These are phyloP conservation scores for Globisporangium irregulare DNA, from an alignment of 352 stramenopile genomes.

Conservation along the genomic window DNA sequence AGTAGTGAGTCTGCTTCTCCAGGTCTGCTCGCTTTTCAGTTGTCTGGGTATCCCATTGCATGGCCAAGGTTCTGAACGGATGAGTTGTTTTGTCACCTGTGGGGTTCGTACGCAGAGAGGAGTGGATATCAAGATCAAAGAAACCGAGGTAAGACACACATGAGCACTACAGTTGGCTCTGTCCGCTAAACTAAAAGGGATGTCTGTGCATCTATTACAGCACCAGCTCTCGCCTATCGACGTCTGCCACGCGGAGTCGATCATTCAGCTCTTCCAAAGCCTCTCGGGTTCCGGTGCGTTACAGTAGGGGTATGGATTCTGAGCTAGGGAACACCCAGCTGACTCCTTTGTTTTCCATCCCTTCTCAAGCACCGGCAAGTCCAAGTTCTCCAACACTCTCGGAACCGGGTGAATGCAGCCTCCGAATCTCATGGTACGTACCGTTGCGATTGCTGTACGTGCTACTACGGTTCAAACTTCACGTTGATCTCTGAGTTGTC, in stretches of 20 bases:
- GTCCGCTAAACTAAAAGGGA: background rate
- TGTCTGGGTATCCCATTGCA: background rate
- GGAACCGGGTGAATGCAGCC: slow-evolving; percentile 15
- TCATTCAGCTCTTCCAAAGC: slow-evolving; percentile 42
- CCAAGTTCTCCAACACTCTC: slow-evolving; percentile 26
- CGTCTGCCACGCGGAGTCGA: slow-evolving; percentile 41
- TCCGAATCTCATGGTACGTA: slow-evolving; percentile 38
- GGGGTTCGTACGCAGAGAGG: slow-evolving; percentile 29
- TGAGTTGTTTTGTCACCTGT: background rate
- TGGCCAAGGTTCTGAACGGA: background rate
- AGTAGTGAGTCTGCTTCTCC: slow-evolving; percentile 47
- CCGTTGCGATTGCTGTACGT: background rate
- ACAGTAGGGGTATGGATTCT: too few relatives aligned
- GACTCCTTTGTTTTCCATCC: background rate
- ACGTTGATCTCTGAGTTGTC: background rate
- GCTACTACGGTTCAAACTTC: background rate
- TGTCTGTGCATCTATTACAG: slow-evolving; percentile 21
- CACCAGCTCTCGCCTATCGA: slow-evolving; percentile 60
- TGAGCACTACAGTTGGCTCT: background rate
- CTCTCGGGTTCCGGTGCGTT: slow-evolving; percentile 38
- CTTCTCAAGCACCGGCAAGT: slow-evolving; percentile 30
- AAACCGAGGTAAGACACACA: slow-evolving; percentile 35
- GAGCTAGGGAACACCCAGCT: background rate
- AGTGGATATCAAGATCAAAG: slow-evolving; percentile 45
- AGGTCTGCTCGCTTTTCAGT: slow-evolving; percentile 28